Evolutionary conservation across 202 grass and related monocot species (phyloP).

Genomic region (Saccharum hybrid): DNA sequence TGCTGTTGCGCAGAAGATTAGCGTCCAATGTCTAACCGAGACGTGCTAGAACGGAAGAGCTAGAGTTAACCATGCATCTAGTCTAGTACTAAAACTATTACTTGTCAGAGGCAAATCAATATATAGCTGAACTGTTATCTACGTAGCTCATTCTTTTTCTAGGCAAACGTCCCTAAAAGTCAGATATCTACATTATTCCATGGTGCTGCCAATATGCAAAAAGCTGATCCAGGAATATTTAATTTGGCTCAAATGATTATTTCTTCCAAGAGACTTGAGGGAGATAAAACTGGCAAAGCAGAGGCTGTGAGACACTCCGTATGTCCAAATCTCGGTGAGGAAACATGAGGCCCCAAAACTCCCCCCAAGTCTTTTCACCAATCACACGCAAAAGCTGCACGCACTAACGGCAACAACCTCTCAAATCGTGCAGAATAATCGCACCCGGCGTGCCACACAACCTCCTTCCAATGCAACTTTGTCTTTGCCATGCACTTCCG

Average conservation of each 20-base stretch:
- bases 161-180: background rate
- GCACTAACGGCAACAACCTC: constrained; percentile 30
- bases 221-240: constrained; percentile 3
- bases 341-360: constrained; percentile 45
- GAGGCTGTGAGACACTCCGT: background rate
- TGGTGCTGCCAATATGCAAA: background rate
- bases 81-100: too few species aligned
- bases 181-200: background rate
- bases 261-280: background rate
- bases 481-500: background rate
- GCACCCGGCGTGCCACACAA: background rate
- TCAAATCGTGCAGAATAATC: constrained; percentile 29
- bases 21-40: background rate
- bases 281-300: constrained; percentile 36
- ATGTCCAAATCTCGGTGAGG: background rate
- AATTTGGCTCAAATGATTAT: background rate
- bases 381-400: constrained; percentile 22
- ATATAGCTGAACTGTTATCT: background rate
- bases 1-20: background rate
- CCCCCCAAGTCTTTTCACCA: background rate
- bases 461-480: background rate
- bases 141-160: background rate
- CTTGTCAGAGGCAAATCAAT: background rate
- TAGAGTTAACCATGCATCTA: too few species aligned
- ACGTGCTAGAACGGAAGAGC: background rate